Evolutionary conservation across 1,284 basidiomycete genomes (phyloP).

Genomic region (Coniferiporia weirii): DNA sequence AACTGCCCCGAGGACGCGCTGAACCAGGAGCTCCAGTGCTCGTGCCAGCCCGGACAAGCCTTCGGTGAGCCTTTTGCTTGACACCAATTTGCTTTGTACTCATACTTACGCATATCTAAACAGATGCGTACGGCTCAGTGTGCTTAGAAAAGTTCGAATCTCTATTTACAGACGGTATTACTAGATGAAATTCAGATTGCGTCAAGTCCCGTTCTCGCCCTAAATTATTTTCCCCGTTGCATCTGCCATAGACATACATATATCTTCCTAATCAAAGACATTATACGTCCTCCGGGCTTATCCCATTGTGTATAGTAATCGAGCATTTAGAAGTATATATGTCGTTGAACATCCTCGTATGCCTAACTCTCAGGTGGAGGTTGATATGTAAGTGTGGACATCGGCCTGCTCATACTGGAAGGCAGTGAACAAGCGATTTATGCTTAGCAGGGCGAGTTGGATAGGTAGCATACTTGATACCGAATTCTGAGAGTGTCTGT

Average conservation of each 20-base stretch:
- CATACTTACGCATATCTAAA: neutral
- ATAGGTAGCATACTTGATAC: too few relatives aligned
- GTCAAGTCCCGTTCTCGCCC: neutral
- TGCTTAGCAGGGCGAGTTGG: too few relatives aligned
- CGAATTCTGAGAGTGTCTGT: too few relatives aligned
- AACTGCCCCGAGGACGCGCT: slow-evolving; percentile 48
- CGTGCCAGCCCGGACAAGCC: slow-evolving; percentile 40
- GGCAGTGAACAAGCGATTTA: neutral
- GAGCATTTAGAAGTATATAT: neutral
- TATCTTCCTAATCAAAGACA: neutral
- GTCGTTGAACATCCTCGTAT: neutral
- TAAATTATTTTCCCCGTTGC: neutral
- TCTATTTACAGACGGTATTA: slow-evolving; percentile 1
- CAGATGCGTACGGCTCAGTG: slow-evolving; percentile 25
- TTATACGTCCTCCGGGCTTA: neutral
- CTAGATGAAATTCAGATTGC: neutral
- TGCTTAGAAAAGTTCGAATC: neutral
- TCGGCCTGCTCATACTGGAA: too few relatives aligned
- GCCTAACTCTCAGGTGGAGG: neutral
- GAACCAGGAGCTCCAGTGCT: slow-evolving; percentile 41
- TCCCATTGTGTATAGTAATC: neutral
- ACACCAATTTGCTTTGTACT: neutral
- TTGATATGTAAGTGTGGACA: too few relatives aligned
- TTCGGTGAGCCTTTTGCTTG: slow-evolving; percentile 25
- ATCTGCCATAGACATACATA: neutral